Evolutionary conservation across 2,329 filamentous ascomycete species (phyloP), one percentile per base, ranked within the genome.

Genomic region (Fusarium proliferatum): DNA sequence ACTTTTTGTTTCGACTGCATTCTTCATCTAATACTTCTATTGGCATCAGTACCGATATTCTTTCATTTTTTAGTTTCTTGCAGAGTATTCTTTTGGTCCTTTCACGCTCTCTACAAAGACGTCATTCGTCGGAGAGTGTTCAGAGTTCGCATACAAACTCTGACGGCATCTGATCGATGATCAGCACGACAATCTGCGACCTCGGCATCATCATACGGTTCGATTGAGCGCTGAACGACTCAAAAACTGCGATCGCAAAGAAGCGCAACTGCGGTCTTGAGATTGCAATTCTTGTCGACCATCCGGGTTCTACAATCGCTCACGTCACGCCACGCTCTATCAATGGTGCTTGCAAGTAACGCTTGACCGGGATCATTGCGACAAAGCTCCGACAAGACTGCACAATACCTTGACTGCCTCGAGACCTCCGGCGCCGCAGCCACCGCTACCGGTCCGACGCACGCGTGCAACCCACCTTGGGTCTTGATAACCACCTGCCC

Each of bases 401-500:
- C 51, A 61, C 51, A 61, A 49, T 51, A 59, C 56, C 56, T 59
- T 36, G 42, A 48, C 39, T 46, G 39, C 39, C 45, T 61, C 62
- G 58, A 74, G 48, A 71, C 42, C 60, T 57, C 60, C 57, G 46
- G 41, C 61, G 70, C 69, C 66, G 64, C 69, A 68, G 57, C 72
- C 64, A 76, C 61, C 48, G 48, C 72, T 61, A 53, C 71, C 64
- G 56, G 71, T 68, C 61, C 71, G 55, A 67, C 74, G 73, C 62
- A 60, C 67, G 63, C 62, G 66, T 66, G 64, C 56, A 71, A 60
- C 57, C 67, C 66, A 66, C 59, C 60, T 67, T 58, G n/a, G 53
- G 39, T 16, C 3, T 57, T 57, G 67, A 65, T 58, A 42, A 69
- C 72, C 56, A 64, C 33, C 66, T 67, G 57, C 58, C 45, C 59